These are phyloP conservation scores for Avicennia marina DNA, from an alignment of 257 asterid species.

Conservation along the genomic window DNA sequence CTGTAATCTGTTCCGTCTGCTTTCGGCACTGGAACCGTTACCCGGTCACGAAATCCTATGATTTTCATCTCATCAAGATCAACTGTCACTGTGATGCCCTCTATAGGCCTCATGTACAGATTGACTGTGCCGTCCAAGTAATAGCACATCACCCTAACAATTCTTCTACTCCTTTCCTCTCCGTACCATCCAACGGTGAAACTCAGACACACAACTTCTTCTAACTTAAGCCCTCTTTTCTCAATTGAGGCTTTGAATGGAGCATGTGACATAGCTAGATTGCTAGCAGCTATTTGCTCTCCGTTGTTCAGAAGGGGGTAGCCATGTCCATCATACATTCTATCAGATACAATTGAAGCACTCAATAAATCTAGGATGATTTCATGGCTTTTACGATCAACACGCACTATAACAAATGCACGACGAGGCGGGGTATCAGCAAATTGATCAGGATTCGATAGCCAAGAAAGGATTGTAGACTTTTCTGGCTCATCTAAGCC, in stretches of 20 bases:
- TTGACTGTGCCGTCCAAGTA: constrained; percentile 62
- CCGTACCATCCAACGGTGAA: constrained; percentile 65
- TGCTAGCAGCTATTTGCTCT: constrained; percentile 39
- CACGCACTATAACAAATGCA: constrained; percentile 45
- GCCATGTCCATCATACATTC: constrained; percentile 46
- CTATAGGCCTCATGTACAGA: constrained; percentile 72
- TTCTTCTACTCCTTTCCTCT: constrained; percentile 34
- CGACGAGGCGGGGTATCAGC: constrained; percentile 40
- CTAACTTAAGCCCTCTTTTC: constrained; percentile 49
- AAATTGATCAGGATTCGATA: neutral
- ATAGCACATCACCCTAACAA: constrained; percentile 48
- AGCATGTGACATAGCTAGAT: constrained; percentile 30
- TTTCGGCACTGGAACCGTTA: constrained; percentile 55
- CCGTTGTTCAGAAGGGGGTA: constrained; percentile 37
- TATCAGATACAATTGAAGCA: constrained; percentile 24
- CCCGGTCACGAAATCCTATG: constrained; percentile 34
- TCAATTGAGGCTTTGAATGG: constrained; percentile 47
- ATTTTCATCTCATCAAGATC: constrained; percentile 67
- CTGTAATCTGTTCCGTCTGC: constrained; percentile 50
- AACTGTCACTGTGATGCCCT: constrained; percentile 52
- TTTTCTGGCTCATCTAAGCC: constrained; percentile 67
- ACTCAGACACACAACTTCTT: constrained; percentile 44
- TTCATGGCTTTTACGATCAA: constrained; percentile 31
- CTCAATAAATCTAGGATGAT: constrained; percentile 36
- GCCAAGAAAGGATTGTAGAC: constrained; percentile 28